phyloP scores from a whole-genome alignment of 2,329 filamentous ascomycete species.

The Thyridium curvatum region DNA sequence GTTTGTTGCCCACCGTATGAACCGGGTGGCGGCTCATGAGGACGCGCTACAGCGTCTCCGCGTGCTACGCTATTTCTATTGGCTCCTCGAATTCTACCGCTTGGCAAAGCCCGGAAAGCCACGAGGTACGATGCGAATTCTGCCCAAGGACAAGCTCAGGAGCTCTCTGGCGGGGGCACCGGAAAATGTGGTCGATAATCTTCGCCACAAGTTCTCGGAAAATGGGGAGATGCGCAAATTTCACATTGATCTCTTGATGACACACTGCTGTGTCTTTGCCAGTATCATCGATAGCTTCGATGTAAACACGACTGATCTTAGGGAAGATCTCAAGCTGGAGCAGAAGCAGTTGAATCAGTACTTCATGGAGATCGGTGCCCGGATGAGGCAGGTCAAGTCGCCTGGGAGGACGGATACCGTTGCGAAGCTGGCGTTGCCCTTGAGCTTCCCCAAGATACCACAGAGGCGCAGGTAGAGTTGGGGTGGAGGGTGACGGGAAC shows the following conservation, averaged over 20 bases:
- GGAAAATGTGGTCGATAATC: slow-evolving; percentile 57
- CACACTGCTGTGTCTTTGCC: slow-evolving; percentile 65
- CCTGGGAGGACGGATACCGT: slow-evolving; percentile 50
- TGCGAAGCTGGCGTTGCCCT: slow-evolving; percentile 68
- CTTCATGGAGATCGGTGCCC: slow-evolving; percentile 70
- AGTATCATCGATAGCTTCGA: slow-evolving; percentile 68
- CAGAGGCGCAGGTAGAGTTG: too few species aligned
- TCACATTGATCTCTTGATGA: slow-evolving; percentile 65
- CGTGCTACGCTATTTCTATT: slow-evolving; percentile 53
- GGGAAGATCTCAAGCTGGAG: slow-evolving; percentile 66
- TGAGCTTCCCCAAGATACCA: slow-evolving; percentile 68
- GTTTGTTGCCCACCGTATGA: slow-evolving; percentile 60
- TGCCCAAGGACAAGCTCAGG: slow-evolving; percentile 55
- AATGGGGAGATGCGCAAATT: slow-evolving; percentile 61
- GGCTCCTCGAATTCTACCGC: slow-evolving; percentile 48
- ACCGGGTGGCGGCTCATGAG: slow-evolving; percentile 44
- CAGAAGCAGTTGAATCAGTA: slow-evolving; percentile 65
- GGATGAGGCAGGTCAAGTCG: slow-evolving; percentile 52
- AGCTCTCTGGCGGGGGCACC: slow-evolving; percentile 51
- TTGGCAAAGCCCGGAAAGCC: slow-evolving; percentile 38
- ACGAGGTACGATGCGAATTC: slow-evolving; percentile 44
- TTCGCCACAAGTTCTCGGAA: slow-evolving; percentile 64
- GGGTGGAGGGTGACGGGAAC: too few species aligned
- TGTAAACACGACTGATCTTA: slow-evolving; percentile 63
- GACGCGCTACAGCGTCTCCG: slow-evolving; percentile 47